Evolutionary conservation across 805 yeast species (phyloP), one percentile per base, ranked within the genome.

Genomic region (Sugiyamaella smithiae): DNA sequence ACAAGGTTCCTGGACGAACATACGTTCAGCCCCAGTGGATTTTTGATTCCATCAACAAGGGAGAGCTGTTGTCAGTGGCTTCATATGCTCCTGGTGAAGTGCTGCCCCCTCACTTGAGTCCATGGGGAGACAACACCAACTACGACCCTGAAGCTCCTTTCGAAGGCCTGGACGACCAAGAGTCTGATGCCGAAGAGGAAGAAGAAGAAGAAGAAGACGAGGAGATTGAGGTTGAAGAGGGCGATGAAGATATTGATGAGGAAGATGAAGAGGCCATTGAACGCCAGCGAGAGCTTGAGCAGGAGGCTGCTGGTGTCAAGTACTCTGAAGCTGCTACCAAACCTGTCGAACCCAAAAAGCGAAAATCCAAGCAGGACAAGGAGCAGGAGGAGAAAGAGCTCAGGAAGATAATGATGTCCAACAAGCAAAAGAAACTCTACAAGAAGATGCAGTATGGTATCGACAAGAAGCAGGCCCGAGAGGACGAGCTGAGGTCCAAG

Each of bases 11-110:
- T 52, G 97, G 97, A 45, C 81, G 98, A 73, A 87, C 95, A 0
- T 93, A 93, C 64, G 67, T 91, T 42, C 99, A 93, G 71, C 99
- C 99, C 16, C 99, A 93, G 74, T 93, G 99, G 99, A 75, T 93
- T 25, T 90, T 93, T 66, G 99, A 93, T 67, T 83, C 85, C 62
- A 72, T 93, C 52, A 93, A 93, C 72, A 84, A 85, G 69, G 78
- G 80, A 43, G 74, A 78, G 51, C 74, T 93, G 52, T 73, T 85
- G 51, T 80, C 93, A 16, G 96, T 88, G 19, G 82, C 84, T 48
- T 76, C 75, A 48, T 93, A 93, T 64, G 85, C 95, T 38, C 96
- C 97, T 4, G 99, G 99, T 49, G 97, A 91, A 70, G 73, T 88
- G 3, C 75, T 93, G 56, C 99, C 99, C 40, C 97, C 99, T 31